Evolutionary conservation across 2,329 filamentous ascomycete genomes (phyloP).

Genomic region (Aspergillus pseudoterreus): DNA sequence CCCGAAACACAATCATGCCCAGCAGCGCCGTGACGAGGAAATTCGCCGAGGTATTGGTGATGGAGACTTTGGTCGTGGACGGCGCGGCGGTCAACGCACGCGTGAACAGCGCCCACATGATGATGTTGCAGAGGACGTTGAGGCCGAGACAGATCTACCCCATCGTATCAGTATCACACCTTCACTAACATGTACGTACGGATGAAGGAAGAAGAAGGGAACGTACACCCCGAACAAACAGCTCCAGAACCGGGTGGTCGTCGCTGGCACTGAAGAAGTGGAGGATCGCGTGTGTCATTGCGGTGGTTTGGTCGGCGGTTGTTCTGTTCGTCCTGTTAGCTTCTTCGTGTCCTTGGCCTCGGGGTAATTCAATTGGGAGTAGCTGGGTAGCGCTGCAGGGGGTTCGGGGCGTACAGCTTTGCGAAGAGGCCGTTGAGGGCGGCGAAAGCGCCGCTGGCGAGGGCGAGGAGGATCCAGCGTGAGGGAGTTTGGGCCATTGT

Average conservation of each 20-base stretch:
- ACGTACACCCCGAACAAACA: constrained; percentile 51
- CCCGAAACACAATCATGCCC: constrained; percentile 56
- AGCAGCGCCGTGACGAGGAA: constrained; percentile 60
- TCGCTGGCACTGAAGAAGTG: constrained; percentile 41
- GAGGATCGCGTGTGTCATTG: constrained; percentile 47
- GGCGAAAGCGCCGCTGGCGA: constrained; percentile 60
- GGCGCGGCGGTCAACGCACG: constrained; percentile 57
- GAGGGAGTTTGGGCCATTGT: constrained; percentile 13
- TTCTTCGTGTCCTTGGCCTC: background rate
- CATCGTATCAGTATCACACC: constrained; percentile 14
- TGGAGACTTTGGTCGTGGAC: constrained; percentile 60
- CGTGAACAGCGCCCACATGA: constrained; percentile 65
- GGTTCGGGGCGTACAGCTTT: constrained; percentile 51
- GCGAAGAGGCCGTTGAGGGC: constrained; percentile 65
- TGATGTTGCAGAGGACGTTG: constrained; percentile 59
- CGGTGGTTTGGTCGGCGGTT: constrained; percentile 57
- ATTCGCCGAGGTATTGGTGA: constrained; percentile 63
- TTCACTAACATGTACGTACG: background rate
- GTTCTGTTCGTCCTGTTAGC: constrained; percentile 42
- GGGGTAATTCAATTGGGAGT: background rate
- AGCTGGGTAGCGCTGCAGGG: background rate
- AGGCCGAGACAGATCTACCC: constrained; percentile 56
- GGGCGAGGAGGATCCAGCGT: constrained; percentile 53
- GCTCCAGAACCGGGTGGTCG: constrained; percentile 43
- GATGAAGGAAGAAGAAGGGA: background rate